Percentiles rank a stretch among this genome's conserved stretches.
Evolutionary conservation across 306 rosid species (phyloP).

Genomic region (Pterocarpus macrocarpus): DNA sequence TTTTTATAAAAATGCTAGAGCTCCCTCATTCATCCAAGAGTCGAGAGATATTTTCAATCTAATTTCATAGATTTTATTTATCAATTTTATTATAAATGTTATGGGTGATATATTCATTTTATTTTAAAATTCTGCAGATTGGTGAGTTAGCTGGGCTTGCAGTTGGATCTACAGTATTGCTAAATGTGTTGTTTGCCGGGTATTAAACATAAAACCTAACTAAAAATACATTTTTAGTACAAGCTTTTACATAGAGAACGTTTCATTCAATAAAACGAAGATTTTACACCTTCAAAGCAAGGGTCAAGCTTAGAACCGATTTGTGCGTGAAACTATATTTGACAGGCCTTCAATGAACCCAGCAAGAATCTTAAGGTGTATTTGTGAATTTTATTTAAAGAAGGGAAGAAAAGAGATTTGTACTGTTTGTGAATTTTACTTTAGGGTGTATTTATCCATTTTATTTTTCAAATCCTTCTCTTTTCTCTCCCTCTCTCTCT

Average conservation of each 20-base stretch:
- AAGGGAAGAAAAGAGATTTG: too few relatives aligned
- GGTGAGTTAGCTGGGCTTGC: slow-evolving; percentile 95
- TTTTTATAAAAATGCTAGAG: too few relatives aligned
- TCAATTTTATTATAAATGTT: neutral
- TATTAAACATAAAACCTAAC: slow-evolving; percentile 40
- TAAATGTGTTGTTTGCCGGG: slow-evolving; percentile 89
- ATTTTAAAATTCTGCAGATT: slow-evolving; percentile 55
- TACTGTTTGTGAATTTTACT: too few relatives aligned
- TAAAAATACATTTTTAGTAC: neutral
- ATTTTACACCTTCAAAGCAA: neutral
- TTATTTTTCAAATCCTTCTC: too few relatives aligned
- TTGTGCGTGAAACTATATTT: neutral
- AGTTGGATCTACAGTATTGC: slow-evolving; percentile 73
- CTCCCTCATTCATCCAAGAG: too few relatives aligned
- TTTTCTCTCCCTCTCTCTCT: too few relatives aligned
- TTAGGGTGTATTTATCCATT: too few relatives aligned
- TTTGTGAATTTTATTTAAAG: too few relatives aligned
- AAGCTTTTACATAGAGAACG: neutral
- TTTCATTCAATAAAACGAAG: neutral
- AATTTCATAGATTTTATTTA: neutral
- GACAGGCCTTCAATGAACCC: slow-evolving; percentile 93
- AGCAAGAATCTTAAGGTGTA: slow-evolving; percentile 63
- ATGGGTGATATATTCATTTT: neutral
- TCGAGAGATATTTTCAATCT: neutral
- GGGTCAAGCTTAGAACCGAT: neutral